These are phyloP conservation scores for Gossypium laxum DNA, from an alignment of 441 rosid species.

Conservation along the genomic window DNA sequence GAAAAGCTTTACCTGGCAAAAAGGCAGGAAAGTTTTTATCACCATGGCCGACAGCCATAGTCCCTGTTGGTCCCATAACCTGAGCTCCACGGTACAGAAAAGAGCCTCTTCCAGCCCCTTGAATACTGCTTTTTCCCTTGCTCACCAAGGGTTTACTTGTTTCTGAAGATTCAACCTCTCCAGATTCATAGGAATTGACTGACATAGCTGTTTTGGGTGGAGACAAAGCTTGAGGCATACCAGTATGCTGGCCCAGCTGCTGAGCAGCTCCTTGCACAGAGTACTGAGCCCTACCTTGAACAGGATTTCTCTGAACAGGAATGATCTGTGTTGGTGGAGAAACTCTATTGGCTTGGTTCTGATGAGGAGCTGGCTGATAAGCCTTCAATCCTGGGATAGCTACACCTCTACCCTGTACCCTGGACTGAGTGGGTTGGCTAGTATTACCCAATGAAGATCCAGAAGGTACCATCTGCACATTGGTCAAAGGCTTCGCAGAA, in stretches of 20 bases:
- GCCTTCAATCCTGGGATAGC: conserved; percentile 37
- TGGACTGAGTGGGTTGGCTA: conserved; percentile 40
- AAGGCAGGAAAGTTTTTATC: conserved; percentile 77
- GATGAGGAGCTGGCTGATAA: conserved; percentile 36
- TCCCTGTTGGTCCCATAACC: conserved; percentile 57
- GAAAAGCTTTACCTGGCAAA: conserved; percentile 52
- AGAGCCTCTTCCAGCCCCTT: conserved; percentile 63
- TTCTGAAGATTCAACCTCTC: conserved; percentile 54
- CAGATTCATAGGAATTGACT: conserved; percentile 40
- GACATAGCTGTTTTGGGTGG: conserved; percentile 44
- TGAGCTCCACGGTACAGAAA: conserved; percentile 59
- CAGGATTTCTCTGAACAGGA: conserved; percentile 29
- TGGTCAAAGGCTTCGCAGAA: conserved; percentile 45
- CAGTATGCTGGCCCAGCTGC: conserved; percentile 42
- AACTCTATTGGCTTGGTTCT: conserved; percentile 36
- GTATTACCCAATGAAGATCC: conserved; percentile 30
- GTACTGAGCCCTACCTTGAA: conserved; percentile 34
- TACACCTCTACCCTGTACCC: conserved; percentile 51
- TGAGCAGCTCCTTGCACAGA: conserved; percentile 42
- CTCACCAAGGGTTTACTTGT: conserved; percentile 44
- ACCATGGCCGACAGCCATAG: conserved; percentile 52
- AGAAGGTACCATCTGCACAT: conserved; percentile 27
- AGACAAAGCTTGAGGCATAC: conserved; percentile 49
- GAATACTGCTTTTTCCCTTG: conserved; percentile 54
- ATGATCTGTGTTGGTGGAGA: conserved; percentile 36